phyloP scores from a whole-genome alignment of 306 rosid species.

The Hippophae rhamnoides region DNA sequence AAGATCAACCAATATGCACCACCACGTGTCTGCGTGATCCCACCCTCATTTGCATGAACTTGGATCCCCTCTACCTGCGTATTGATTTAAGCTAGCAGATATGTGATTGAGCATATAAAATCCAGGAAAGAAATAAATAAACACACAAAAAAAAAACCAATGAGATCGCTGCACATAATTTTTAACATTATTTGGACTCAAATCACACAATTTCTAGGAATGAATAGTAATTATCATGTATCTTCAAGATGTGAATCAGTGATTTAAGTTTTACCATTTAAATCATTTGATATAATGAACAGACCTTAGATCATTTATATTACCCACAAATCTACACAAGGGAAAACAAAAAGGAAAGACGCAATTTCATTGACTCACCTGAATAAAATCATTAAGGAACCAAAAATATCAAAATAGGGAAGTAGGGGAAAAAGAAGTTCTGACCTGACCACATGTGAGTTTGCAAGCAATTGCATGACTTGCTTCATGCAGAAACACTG shows the following conservation, averaged over 20 bases:
- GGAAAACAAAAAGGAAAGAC: neutral
- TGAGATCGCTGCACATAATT: too few relatives aligned
- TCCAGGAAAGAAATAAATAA: too few relatives aligned
- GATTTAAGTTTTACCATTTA: neutral
- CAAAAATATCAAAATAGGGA: constrained; percentile 5
- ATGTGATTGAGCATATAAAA: neutral
- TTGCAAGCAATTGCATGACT: constrained; percentile 62
- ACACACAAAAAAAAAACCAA: too few relatives aligned
- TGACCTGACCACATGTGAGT: constrained; percentile 57
- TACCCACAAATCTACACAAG: too few relatives aligned
- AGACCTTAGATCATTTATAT: neutral
- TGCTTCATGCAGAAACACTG: constrained; percentile 62
- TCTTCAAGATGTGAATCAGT: neutral
- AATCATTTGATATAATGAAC: neutral
- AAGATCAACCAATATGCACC: constrained; percentile 59
- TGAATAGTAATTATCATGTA: too few relatives aligned
- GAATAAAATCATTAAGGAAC: neutral
- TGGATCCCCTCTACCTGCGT: constrained; percentile 66
- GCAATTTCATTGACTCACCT: neutral
- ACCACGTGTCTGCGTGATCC: constrained; percentile 65
- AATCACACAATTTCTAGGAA: too few relatives aligned
- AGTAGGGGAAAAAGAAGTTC: constrained; percentile 15
- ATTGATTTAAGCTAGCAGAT: constrained; percentile 6
- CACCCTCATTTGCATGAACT: constrained; percentile 63
- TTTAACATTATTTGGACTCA: too few relatives aligned